Conservation (phyloP, 2,329 filamentous ascomycete genomes). For the Onygenales sp. region DNA sequence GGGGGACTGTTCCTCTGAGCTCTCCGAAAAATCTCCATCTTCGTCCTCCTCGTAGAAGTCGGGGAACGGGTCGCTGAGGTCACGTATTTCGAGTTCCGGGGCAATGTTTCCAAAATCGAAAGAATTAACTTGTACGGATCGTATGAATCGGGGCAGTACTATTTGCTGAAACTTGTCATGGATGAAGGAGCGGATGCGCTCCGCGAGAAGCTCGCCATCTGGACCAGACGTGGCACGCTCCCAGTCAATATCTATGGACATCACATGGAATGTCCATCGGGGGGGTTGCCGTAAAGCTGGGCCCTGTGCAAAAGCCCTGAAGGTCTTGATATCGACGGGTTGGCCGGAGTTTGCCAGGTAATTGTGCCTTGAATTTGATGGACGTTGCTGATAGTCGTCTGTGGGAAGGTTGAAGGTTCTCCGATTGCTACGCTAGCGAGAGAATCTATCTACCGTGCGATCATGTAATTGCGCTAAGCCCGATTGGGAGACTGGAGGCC, state of each 20-base stretch:
- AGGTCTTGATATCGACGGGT: background rate
- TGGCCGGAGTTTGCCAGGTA: background rate
- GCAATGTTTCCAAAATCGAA: slow-evolving; percentile 83
- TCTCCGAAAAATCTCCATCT: slow-evolving; percentile 36
- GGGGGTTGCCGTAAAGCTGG: background rate
- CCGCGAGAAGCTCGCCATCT: slow-evolving; percentile 75
- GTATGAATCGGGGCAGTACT: slow-evolving; percentile 87
- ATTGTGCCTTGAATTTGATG: background rate
- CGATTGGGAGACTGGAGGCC: too few species aligned
- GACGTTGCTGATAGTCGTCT: background rate
- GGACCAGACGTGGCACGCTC: slow-evolving; percentile 80
- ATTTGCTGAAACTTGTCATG: slow-evolving; percentile 93
- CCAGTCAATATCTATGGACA: slow-evolving; percentile 99
- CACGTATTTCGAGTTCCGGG: slow-evolving; percentile 84
- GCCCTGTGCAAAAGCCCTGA: background rate
- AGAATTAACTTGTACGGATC: slow-evolving; percentile 85
- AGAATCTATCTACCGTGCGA: too few species aligned
- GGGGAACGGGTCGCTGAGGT: slow-evolving; percentile 87
- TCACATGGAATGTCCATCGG: slow-evolving; percentile 36
- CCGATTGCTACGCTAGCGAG: too few species aligned
- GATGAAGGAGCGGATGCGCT: slow-evolving; percentile 83
- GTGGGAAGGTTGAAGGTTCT: too few species aligned
- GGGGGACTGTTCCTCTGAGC: slow-evolving; percentile 21
- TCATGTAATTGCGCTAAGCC: too few species aligned
- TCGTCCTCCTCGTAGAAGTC: slow-evolving; percentile 86